Conservation (phyloP, 148 eudicot species). For the Agrostemma githago region DNA sequence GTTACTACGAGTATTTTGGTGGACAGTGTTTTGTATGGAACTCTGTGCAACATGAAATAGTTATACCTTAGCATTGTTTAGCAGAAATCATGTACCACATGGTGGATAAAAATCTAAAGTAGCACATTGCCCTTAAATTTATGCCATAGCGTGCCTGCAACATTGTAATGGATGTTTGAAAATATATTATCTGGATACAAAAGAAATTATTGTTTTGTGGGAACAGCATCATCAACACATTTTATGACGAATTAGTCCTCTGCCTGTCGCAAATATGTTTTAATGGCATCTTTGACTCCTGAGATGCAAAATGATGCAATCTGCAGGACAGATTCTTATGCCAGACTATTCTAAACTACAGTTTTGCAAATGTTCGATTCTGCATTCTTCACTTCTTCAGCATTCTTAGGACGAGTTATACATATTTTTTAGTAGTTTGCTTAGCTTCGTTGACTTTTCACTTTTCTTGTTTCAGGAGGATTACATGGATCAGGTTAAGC, state of each 20-base stretch:
- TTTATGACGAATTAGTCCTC: not conserved
- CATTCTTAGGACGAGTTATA: not conserved
- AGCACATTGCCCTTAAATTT: not conserved
- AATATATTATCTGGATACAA: not conserved
- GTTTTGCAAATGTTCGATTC: not conserved
- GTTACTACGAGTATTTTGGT: not conserved
- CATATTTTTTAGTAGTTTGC: not conserved
- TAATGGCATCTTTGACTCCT: not conserved
- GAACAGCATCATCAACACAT: not conserved
- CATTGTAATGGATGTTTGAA: not conserved
- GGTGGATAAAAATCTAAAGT: too few relatives aligned
- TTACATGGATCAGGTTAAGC: conserved; percentile 21
- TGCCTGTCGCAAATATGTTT: not conserved
- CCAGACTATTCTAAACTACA: not conserved
- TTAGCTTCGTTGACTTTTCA: not conserved
- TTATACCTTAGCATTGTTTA: not conserved
- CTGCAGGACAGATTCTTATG: not conserved
- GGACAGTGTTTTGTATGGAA: not conserved
- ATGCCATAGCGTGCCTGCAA: not conserved
- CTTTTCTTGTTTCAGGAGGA: conserved; percentile 28
- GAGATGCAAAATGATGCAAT: not conserved
- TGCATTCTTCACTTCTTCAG: not conserved
- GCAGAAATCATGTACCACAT: not conserved
- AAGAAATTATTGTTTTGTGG: not conserved
- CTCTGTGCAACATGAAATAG: not conserved